Evolutionary conservation across 345 rosid species (phyloP).

Genomic region (Brassica carinata): DNA sequence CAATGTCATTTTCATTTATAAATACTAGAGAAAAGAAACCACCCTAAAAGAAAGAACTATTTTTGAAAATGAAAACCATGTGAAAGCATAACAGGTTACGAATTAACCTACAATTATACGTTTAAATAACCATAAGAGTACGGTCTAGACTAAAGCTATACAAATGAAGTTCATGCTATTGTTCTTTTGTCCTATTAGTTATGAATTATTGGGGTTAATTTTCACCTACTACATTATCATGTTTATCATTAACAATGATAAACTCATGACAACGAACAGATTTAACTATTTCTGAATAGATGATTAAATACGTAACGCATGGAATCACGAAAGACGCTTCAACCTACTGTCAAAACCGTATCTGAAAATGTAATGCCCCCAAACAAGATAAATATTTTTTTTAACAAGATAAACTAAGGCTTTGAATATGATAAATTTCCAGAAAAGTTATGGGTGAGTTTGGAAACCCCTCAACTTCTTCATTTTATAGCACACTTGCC

Average conservation of each 20-base stretch:
- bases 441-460: not conserved
- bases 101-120: conserved; percentile 7
- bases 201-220: conserved; percentile 35
- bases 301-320: conserved; percentile 15
- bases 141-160: not conserved
- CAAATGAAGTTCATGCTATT: conserved; percentile 28
- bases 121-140: conserved; percentile 25
- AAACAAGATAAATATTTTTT: conserved; percentile 5
- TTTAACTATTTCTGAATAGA: not conserved
- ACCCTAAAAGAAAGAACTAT: conserved; percentile 14
- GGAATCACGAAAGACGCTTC: conserved; percentile 9
- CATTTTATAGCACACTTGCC: not conserved
- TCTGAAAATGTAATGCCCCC: not conserved
- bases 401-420: not conserved
- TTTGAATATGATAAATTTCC: not conserved
- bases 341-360: conserved; percentile 24
- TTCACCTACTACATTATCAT: conserved; percentile 21
- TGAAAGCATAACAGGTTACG: conserved; percentile 23
- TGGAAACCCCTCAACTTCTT: not conserved
- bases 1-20: not conserved
- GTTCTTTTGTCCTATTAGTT: conserved; percentile 36
- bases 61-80: conserved; percentile 29
- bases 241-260: not conserved
- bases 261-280: conserved; percentile 7
- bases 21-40: not conserved